Conservation (phyloP, 331 rosid genomes). For the Cydonia oblonga region DNA sequence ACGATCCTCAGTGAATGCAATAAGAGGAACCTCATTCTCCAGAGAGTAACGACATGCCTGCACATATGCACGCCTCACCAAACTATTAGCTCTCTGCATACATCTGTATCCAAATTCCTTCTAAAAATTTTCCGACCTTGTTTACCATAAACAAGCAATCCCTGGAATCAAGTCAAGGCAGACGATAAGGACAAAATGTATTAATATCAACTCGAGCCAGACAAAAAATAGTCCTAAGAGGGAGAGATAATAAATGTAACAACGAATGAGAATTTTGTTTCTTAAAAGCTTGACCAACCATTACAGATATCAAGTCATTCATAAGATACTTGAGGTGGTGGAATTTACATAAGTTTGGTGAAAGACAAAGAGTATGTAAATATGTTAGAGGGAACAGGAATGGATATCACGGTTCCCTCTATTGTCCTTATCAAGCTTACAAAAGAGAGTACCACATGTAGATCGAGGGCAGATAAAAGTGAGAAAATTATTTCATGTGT, state of each 20-base stretch:
- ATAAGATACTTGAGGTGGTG: not conserved
- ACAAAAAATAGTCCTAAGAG: not conserved
- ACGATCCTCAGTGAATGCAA: slow-evolving; percentile 69
- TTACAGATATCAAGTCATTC: not conserved
- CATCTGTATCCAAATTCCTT: slow-evolving; percentile 51
- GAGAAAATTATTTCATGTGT: not conserved
- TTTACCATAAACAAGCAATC: slow-evolving; percentile 85
- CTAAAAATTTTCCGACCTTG: slow-evolving; percentile 80
- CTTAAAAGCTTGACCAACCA: not conserved
- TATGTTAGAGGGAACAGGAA: not conserved
- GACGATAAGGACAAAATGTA: not conserved
- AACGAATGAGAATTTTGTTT: not conserved
- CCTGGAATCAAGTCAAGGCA: slow-evolving; percentile 47
- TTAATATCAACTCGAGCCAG: not conserved
- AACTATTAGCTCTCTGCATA: slow-evolving; percentile 67
- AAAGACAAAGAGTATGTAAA: not conserved
- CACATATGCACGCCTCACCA: slow-evolving; percentile 5
- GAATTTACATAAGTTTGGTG: not conserved
- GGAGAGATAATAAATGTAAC: not conserved
- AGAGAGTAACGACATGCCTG: slow-evolving; percentile 75
- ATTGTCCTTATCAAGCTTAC: not conserved
- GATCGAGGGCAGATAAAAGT: not conserved
- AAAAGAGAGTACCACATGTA: not conserved
- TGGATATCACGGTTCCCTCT: not conserved
- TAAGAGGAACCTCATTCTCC: slow-evolving; percentile 68